phyloP scores from a whole-genome alignment of 371 early-diverging fungal species.

The Haplosporangium sp. region DNA sequence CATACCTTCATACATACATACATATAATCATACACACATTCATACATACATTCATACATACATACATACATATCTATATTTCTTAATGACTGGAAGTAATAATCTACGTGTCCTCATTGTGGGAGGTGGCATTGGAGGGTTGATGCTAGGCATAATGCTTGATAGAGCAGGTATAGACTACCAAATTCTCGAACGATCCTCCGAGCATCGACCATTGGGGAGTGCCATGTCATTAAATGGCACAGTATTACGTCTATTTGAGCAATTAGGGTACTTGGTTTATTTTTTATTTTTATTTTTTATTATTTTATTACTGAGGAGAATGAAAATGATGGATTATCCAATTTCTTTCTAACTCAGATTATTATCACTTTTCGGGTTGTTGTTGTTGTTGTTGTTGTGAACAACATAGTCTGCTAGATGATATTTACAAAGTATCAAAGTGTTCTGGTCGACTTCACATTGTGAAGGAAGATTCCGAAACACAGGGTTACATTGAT shows the following conservation, averaged over 20 bases:
- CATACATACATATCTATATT: neutral
- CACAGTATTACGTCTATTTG: constrained; percentile 45
- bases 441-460: constrained; percentile 33
- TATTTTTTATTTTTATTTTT: neutral
- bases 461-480: constrained; percentile 37
- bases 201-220: constrained; percentile 40
- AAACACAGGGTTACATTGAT: constrained; percentile 35
- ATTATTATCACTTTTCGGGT: too few species aligned
- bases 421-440: constrained; percentile 38
- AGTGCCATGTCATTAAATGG: constrained; percentile 47
- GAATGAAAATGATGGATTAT: too few species aligned
- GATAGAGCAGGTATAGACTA: constrained; percentile 44
- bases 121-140: constrained; percentile 48
- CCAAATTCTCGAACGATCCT: constrained; percentile 41
- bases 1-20: too few species aligned
- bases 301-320: too few species aligned
- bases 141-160: constrained; percentile 50
- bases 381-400: too few species aligned
- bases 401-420: constrained; percentile 21
- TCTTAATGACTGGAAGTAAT: neutral
- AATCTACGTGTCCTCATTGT: constrained; percentile 24
- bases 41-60: neutral
- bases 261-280: constrained; percentile 40
- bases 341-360: too few species aligned
- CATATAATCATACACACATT: neutral